A percentile compares a stretch with the other conserved stretches of the same genome.
Conservation (phyloP, 2,329 filamentous ascomycete species). For the Penicillium decumbens region DNA sequence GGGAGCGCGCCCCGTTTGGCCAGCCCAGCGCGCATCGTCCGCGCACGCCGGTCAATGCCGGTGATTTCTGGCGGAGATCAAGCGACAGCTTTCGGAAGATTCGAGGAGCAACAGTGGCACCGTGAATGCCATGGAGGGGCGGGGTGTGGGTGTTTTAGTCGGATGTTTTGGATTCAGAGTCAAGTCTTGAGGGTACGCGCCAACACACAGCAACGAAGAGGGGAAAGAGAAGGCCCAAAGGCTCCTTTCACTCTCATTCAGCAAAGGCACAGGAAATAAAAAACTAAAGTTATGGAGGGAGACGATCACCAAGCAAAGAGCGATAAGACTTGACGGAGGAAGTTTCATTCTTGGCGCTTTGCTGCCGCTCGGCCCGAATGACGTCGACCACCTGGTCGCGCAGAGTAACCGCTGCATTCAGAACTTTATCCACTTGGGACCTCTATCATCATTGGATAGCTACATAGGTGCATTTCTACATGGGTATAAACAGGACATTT, state of each 20-base stretch:
- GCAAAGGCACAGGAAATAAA: background rate
- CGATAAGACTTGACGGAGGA: constrained; percentile 1
- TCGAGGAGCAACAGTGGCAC: constrained; percentile 2
- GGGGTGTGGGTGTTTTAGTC: background rate
- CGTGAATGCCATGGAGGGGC: constrained; percentile 10
- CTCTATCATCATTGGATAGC: too few species aligned
- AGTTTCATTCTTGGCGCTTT: constrained; percentile 1
- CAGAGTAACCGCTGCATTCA: constrained; percentile 3
- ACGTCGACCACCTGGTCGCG: constrained; percentile 9
- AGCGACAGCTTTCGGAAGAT: constrained; percentile 1
- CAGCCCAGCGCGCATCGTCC: constrained; percentile 35
- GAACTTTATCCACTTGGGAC: too few species aligned
- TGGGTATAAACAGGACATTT: too few species aligned
- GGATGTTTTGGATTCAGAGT: constrained; percentile 6
- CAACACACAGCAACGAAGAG: background rate
- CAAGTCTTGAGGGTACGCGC: constrained; percentile 1
- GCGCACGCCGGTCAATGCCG: constrained; percentile 61
- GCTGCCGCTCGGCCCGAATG: constrained; percentile 4
- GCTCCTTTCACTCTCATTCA: background rate
- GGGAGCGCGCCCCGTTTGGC: constrained; percentile 34
- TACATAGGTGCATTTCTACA: too few species aligned
- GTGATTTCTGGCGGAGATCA: constrained; percentile 3
- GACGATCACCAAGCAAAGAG: background rate
- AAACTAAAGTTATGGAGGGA: background rate
- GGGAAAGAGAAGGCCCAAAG: background rate